phyloP scores from a whole-genome alignment of 257 asterid species.

The Echites panduratus region DNA sequence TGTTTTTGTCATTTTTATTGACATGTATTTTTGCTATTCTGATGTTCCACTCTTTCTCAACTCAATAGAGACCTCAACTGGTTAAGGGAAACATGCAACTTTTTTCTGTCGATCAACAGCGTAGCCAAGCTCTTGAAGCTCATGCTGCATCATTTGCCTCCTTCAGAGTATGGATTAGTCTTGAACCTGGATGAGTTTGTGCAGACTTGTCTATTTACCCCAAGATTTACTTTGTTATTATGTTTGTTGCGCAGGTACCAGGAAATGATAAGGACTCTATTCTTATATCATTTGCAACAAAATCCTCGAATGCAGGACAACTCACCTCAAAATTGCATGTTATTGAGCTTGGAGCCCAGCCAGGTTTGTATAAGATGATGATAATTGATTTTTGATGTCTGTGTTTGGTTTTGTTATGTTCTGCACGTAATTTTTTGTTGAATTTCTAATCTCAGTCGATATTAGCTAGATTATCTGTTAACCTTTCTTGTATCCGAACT shows the following conservation, averaged over 20 bases:
- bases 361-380: too few species aligned
- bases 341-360: constrained; percentile 97
- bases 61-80: constrained; percentile 78
- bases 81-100: constrained; percentile 98
- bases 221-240: constrained; percentile 11
- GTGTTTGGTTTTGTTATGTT: not conserved
- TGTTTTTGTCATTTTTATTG: not conserved
- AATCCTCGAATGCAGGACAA: constrained; percentile 82
- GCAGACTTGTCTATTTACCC: not conserved
- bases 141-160: constrained; percentile 97
- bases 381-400: not conserved
- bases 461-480: not conserved
- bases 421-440: not conserved
- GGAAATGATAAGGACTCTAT: constrained; percentile 94
- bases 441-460: not conserved
- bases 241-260: constrained; percentile 47
- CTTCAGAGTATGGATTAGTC: constrained; percentile 47
- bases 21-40: not conserved
- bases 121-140: constrained; percentile 98
- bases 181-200: constrained; percentile 13
- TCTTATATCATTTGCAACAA: constrained; percentile 89
- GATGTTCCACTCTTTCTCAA: constrained; percentile 9
- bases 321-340: constrained; percentile 81
- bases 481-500: not conserved
- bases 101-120: constrained; percentile 91